phyloP scores from a whole-genome alignment of 108 stramenopile genomes.

The Nannochloropsis oceanica region DNA sequence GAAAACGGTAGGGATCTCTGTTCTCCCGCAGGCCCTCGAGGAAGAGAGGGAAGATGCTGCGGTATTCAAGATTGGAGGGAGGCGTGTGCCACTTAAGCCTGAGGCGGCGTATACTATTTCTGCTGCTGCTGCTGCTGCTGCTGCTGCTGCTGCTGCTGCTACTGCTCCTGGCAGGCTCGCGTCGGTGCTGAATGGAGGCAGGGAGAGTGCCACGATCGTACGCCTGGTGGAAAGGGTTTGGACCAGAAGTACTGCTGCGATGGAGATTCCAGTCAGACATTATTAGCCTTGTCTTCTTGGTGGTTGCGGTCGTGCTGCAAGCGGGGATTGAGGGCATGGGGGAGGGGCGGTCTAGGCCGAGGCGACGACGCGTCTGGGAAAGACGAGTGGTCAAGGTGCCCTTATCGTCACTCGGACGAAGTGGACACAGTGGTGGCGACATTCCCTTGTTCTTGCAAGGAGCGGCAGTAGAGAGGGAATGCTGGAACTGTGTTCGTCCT shows the following conservation, averaged over 20 bases:
- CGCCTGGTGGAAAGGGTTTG: background rate
- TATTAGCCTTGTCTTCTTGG: too few relatives aligned
- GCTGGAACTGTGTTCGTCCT: background rate
- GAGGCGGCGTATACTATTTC: too few relatives aligned
- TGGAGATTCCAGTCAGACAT: background rate
- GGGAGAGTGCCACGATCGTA: background rate
- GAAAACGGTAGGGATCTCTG: slow-evolving; percentile 34
- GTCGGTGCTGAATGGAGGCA: background rate
- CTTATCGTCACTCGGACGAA: background rate
- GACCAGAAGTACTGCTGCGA: background rate
- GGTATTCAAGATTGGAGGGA: slow-evolving; percentile 18
- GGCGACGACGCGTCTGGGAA: too few relatives aligned
- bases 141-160: background rate
- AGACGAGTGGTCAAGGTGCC: background rate
- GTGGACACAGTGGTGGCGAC: background rate
- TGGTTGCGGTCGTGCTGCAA: too few relatives aligned
- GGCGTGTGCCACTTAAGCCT: background rate
- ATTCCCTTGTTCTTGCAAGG: background rate
- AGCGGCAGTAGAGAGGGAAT: too few relatives aligned
- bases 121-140: background rate
- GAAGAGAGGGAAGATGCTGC: slow-evolving; percentile 33
- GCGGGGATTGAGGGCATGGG: background rate
- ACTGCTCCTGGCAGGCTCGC: background rate
- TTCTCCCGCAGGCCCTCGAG: slow-evolving; percentile 35
- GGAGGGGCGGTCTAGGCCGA: too few relatives aligned